Evolutionary conservation across 495 filamentous ascomycete species (phyloP).

Genomic region (Hypoxylon lenormandii): DNA sequence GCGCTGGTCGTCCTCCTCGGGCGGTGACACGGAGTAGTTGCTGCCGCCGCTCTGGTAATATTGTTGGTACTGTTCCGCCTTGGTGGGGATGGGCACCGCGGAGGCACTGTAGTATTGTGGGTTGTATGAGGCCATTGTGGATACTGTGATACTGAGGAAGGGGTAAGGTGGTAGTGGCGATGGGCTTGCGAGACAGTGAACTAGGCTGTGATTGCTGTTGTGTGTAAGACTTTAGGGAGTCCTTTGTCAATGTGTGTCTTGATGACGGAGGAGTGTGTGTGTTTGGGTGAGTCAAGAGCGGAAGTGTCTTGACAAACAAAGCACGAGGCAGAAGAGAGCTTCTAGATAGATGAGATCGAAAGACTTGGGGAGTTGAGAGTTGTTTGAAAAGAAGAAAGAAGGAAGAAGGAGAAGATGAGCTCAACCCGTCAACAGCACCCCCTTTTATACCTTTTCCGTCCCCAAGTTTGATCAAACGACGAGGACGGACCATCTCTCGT

Average conservation of each 20-base stretch:
- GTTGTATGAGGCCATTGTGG: conserved; percentile 66
- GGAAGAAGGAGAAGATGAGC: conserved; percentile 44
- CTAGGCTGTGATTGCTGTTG: conserved; percentile 31
- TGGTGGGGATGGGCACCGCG: conserved; percentile 44
- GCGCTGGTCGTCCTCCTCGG: conserved; percentile 74
- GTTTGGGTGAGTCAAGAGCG: conserved; percentile 34
- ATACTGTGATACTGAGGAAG: conserved; percentile 26
- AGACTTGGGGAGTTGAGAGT: conserved; percentile 28
- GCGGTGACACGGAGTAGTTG: conserved; percentile 74
- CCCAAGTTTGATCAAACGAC: conserved; percentile 51
- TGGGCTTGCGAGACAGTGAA: conserved; percentile 27
- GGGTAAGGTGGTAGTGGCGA: conserved; percentile 18
- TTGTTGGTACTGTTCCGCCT: conserved; percentile 62
- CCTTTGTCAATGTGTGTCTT: conserved; percentile 37
- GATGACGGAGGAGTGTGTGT: conserved; percentile 13
- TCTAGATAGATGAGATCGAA: conserved; percentile 29
- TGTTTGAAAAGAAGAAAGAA: conserved; percentile 40
- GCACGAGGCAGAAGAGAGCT: conserved; percentile 29
- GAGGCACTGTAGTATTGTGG: conserved; percentile 64
- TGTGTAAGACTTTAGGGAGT: conserved; percentile 33
- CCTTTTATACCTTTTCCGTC: conserved; percentile 46
- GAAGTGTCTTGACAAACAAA: conserved; percentile 41
- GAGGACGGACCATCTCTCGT: conserved; percentile 47
- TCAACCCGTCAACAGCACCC: conserved; percentile 45
- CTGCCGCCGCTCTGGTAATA: conserved; percentile 68